phyloP scores from a whole-genome alignment of 2,329 filamentous ascomycete genomes.

The Verticillium nonalfalfae region DNA sequence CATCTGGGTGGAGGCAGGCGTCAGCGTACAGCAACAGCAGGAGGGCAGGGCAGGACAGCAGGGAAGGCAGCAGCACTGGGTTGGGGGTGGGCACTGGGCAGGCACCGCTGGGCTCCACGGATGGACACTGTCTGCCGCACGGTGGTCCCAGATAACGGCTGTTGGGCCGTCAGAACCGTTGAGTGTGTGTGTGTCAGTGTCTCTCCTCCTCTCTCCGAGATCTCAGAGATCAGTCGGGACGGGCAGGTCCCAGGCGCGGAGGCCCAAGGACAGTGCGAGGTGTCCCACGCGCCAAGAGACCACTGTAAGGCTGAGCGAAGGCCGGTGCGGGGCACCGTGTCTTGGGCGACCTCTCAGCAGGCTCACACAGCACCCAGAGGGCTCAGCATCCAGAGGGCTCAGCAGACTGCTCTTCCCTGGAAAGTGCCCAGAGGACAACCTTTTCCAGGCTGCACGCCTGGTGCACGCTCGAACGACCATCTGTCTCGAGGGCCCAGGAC shows the following conservation, averaged over 20 bases:
- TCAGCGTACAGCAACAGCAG: not conserved
- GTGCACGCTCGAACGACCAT: not conserved
- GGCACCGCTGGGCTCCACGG: not conserved
- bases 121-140: not conserved
- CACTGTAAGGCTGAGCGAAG: not conserved
- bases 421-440: not conserved
- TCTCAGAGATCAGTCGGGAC: no score
- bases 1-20: constrained; percentile 1
- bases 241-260: no score
- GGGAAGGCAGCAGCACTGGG: not conserved
- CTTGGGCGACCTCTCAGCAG: not conserved
- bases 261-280: not conserved
- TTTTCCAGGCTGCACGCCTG: not conserved
- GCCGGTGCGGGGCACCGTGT: not conserved
- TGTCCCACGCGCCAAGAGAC: not conserved
- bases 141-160: not conserved
- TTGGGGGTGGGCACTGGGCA: not conserved
- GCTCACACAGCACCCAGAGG: not conserved
- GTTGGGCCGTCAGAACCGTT: not conserved
- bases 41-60: not conserved
- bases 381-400: no score
- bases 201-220: no score
- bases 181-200: not conserved
- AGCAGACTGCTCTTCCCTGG: not conserved
- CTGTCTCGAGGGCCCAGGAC: not conserved